Percentiles rank a stretch among this genome's conserved stretches.
Conservation (phyloP, 768 basidiomycete genomes). For the Rhodosporidiobolus sp. region DNA sequence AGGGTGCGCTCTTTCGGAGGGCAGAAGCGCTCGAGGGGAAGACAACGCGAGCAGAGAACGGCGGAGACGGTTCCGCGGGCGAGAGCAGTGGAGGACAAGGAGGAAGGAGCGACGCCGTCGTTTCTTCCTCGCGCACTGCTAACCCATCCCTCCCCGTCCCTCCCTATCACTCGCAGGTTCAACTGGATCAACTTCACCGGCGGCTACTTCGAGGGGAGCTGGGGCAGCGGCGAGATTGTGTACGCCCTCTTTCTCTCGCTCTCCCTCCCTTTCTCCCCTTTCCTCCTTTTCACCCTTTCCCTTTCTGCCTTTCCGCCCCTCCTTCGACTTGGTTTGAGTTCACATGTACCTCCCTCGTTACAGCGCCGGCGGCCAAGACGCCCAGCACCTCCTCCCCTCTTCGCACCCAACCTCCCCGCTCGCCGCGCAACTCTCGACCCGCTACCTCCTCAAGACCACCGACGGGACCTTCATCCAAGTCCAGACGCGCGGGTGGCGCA, state of each 20-base stretch:
- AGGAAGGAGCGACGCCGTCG: too few species aligned
- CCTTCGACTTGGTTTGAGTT: too few species aligned
- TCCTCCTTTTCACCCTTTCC: background rate
- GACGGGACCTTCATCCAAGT: conserved; percentile 30
- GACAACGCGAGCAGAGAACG: background rate
- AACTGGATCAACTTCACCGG: conserved; percentile 38
- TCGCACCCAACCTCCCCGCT: conserved; percentile 21
- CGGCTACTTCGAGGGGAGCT: conserved; percentile 17
- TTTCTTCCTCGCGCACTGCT: background rate
- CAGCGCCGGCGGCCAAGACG: conserved; percentile 31
- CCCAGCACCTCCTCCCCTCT: conserved; percentile 20
- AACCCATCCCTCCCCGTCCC: background rate
- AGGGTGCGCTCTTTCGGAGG: too few species aligned
- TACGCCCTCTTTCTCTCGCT: background rate
- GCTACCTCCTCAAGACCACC: conserved; percentile 29
- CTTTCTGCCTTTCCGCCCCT: background rate
- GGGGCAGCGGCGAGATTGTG: conserved; percentile 22
- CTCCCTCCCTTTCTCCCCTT: background rate
- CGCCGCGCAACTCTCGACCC: conserved; percentile 22
- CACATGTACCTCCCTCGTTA: background rate
- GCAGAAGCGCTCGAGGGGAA: background rate
- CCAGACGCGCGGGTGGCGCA: conserved; percentile 35
- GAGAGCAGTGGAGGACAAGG: too few species aligned
- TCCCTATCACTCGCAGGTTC: background rate
- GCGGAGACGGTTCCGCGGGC: background rate